phyloP scores from a whole-genome alignment of 495 filamentous ascomycete species.

The Amorphotheca resinae region DNA sequence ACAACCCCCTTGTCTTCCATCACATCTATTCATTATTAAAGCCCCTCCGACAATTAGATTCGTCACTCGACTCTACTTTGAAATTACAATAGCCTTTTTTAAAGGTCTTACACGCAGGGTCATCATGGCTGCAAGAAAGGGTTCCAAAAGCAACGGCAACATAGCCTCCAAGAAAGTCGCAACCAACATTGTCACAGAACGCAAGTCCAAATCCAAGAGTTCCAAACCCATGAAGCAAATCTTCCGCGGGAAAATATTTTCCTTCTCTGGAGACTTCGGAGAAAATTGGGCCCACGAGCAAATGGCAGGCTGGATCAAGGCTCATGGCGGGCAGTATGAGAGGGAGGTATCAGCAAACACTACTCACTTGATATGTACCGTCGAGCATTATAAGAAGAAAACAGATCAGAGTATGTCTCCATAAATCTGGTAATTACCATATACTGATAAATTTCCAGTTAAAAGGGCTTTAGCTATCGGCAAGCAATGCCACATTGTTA shows the following conservation, averaged over 20 bases:
- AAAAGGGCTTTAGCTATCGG: slow-evolving; percentile 26
- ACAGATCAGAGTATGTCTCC: slow-evolving; percentile 29
- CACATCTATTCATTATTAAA: not conserved
- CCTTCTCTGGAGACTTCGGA: slow-evolving; percentile 7
- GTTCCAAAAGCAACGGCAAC: too few species aligned
- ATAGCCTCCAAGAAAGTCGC: slow-evolving; percentile 3
- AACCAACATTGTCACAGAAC: slow-evolving; percentile 1
- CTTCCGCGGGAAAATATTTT: slow-evolving; percentile 8
- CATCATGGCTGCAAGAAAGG: too few species aligned
- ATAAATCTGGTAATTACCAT: not conserved
- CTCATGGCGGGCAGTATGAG: slow-evolving; percentile 37
- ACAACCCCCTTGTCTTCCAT: not conserved
- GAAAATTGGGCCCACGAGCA: slow-evolving; percentile 23
- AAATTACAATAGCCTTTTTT: not conserved
- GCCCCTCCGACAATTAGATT: not conserved
- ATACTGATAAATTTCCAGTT: slow-evolving; percentile 24
- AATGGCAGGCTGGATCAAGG: slow-evolving; percentile 41
- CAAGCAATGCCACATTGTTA: slow-evolving; percentile 38
- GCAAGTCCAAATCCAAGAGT: slow-evolving; percentile 2
- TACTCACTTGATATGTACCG: slow-evolving; percentile 48
- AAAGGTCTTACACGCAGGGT: too few species aligned
- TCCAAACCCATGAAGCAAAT: slow-evolving; percentile 8
- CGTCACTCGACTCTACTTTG: not conserved
- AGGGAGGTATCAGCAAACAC: slow-evolving; percentile 28
- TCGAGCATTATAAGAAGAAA: slow-evolving; percentile 37